These are phyloP conservation scores for Gossypium turneri DNA, from an alignment of 345 rosid genomes.

Conservation along the genomic window DNA sequence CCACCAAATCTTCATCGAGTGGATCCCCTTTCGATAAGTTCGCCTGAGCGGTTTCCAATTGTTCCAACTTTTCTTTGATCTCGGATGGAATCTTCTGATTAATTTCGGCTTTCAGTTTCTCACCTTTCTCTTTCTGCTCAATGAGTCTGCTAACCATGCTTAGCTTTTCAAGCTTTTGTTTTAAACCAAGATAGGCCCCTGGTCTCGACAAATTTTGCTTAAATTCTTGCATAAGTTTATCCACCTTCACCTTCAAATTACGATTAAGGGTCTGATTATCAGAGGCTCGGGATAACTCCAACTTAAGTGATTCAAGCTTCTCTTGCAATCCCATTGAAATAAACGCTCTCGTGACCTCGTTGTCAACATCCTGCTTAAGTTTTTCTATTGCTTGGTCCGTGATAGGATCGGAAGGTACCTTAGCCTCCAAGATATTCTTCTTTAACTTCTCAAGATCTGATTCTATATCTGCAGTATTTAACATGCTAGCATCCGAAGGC, in stretches of 20 bases:
- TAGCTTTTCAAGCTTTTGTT: conserved; percentile 57
- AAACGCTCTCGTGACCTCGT: conserved; percentile 48
- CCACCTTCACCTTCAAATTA: conserved; percentile 31
- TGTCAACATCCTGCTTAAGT: conserved; percentile 47
- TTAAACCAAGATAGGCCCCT: conserved; percentile 39
- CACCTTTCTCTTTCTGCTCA: conserved; percentile 34
- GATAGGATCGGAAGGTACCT: conserved; percentile 38
- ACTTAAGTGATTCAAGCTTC: conserved; percentile 52
- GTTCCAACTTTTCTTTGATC: conserved; percentile 31
- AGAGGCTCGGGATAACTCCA: conserved; percentile 55
- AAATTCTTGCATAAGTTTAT: conserved; percentile 32
- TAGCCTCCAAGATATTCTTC: conserved; percentile 51
- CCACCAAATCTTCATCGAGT: conserved; percentile 23
- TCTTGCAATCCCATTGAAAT: conserved; percentile 58
- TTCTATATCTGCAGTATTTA: conserved; percentile 39
- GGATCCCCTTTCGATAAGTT: conserved; percentile 28
- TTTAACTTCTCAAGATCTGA: conserved; percentile 30
- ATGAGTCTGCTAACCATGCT: conserved; percentile 44
- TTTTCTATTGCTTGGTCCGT: conserved; percentile 36
- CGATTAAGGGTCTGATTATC: conserved; percentile 22
- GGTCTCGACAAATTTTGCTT: conserved; percentile 52
- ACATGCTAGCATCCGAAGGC: conserved; percentile 31
- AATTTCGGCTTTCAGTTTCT: conserved; percentile 30
- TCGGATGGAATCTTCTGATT: conserved; percentile 31
- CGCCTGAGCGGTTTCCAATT: conserved; percentile 25